phyloP scores from a whole-genome alignment of 2,329 filamentous ascomycete genomes.

The Calonectria multiphialidica region DNA sequence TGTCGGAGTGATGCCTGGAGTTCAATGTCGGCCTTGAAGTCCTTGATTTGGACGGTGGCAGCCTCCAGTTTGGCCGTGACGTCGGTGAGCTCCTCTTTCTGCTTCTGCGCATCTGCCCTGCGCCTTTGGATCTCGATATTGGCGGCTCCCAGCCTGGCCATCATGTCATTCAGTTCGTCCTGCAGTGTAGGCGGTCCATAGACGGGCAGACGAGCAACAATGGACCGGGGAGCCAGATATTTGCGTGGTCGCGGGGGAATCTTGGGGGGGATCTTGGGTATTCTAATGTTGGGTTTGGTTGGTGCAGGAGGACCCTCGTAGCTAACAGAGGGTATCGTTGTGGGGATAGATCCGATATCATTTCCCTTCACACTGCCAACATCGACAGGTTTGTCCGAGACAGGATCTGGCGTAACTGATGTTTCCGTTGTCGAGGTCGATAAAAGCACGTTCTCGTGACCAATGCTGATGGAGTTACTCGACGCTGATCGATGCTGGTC shows the following conservation, averaged over 20 bases:
- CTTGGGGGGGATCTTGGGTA: neutral
- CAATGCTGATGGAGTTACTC: too few species aligned
- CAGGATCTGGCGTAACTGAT: too few species aligned
- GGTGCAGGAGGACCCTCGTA: neutral
- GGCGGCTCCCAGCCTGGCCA: neutral
- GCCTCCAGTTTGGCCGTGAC: neutral
- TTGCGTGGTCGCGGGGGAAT: neutral
- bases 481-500: too few species aligned
- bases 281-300: neutral
- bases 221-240: neutral
- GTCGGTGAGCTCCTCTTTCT: neutral
- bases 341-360: neutral
- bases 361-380: too few species aligned
- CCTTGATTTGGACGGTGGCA: neutral
- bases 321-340: neutral
- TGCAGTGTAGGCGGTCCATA: neutral
- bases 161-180: neutral
- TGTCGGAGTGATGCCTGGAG: neutral
- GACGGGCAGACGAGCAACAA: neutral
- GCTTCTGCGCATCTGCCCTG: neutral
- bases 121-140: neutral
- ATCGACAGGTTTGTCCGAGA: too few species aligned
- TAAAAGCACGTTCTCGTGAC: too few species aligned
- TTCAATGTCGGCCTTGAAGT: neutral
- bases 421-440: too few species aligned